These are phyloP conservation scores for Chytriomyces hyalinus DNA, from an alignment of 192 early-diverging fungal genomes.

Conservation along the genomic window DNA sequence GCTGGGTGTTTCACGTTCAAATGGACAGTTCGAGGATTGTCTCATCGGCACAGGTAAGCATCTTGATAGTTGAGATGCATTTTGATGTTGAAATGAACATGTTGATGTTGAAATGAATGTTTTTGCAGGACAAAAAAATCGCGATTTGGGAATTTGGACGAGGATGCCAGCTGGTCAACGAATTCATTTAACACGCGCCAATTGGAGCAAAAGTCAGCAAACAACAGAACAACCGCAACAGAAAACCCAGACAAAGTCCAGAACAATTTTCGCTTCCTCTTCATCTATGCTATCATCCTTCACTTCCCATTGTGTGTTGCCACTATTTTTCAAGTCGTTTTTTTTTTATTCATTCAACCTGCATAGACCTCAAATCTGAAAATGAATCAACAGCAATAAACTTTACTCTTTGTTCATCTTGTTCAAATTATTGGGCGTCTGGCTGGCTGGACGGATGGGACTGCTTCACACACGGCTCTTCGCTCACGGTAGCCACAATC, in stretches of 20 bases:
- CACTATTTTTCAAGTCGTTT: background rate
- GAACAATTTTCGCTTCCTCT: too few relatives aligned
- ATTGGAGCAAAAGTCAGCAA: too few relatives aligned
- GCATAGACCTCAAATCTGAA: background rate
- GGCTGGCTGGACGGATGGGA: conserved; percentile 46
- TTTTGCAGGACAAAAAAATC: conserved; percentile 54
- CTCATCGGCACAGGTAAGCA: conserved; percentile 67
- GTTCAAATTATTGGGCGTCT: conserved; percentile 30
- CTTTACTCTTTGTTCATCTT: background rate
- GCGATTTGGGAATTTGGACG: conserved; percentile 61
- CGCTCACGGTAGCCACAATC: conserved; percentile 59
- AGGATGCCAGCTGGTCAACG: conserved; percentile 30
- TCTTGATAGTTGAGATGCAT: background rate
- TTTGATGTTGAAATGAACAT: background rate
- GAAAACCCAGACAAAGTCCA: too few relatives aligned
- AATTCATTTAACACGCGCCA: background rate
- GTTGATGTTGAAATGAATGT: background rate
- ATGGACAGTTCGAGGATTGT: conserved; percentile 83
- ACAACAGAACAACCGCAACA: too few relatives aligned
- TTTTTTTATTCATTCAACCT: conserved; percentile 1
- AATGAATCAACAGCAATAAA: background rate
- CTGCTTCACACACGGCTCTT: conserved; percentile 68
- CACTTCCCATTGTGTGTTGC: background rate
- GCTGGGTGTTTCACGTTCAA: conserved; percentile 97
- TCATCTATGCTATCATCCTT: too few relatives aligned